A percentile compares a stretch with the other conserved stretches of the same genome.
These are phyloP conservation scores for Diaporthe citrichinensis DNA, from an alignment of 2,329 filamentous ascomycete genomes.

Conservation along the genomic window DNA sequence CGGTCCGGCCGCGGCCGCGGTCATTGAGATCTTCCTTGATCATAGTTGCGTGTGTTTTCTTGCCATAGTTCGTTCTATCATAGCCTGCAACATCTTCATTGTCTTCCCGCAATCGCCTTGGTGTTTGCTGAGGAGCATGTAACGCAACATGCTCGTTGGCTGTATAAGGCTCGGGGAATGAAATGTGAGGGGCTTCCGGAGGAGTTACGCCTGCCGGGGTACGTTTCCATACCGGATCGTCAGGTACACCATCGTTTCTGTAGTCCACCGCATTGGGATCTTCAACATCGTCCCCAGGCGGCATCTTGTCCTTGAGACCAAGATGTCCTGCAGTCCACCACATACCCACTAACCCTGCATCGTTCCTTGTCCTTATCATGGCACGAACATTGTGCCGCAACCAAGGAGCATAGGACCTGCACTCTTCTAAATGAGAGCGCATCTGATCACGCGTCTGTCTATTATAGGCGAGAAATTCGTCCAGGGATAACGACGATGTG, in stretches of 20 bases:
- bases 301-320: slow-evolving; percentile 34
- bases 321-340: slow-evolving; percentile 44
- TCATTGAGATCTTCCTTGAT: slow-evolving; percentile 37
- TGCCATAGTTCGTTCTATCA: background rate
- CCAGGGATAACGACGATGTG: slow-evolving; percentile 66
- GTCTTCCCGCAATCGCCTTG: background rate
- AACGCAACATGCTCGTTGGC: background rate
- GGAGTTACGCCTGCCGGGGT: slow-evolving; percentile 33
- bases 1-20: slow-evolving; percentile 41
- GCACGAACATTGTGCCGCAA: slow-evolving; percentile 40
- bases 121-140: background rate
- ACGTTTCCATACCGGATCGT: slow-evolving; percentile 38
- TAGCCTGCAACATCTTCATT: too few relatives aligned
- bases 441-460: slow-evolving; percentile 31
- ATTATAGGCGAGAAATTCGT: slow-evolving; percentile 43
- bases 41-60: background rate
- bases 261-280: slow-evolving; percentile 42
- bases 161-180: slow-evolving; percentile 18
- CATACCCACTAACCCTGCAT: slow-evolving; percentile 40
- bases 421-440: slow-evolving; percentile 39
- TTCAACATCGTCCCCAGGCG: slow-evolving; percentile 33
- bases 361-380: slow-evolving; percentile 38
- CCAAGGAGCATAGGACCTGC: slow-evolving; percentile 37
- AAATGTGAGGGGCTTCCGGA: slow-evolving; percentile 23
- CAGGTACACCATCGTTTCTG: slow-evolving; percentile 41